Evolutionary conservation across 495 filamentous ascomycete species (phyloP).

Genomic region (Talaromyces nanjingensis): DNA sequence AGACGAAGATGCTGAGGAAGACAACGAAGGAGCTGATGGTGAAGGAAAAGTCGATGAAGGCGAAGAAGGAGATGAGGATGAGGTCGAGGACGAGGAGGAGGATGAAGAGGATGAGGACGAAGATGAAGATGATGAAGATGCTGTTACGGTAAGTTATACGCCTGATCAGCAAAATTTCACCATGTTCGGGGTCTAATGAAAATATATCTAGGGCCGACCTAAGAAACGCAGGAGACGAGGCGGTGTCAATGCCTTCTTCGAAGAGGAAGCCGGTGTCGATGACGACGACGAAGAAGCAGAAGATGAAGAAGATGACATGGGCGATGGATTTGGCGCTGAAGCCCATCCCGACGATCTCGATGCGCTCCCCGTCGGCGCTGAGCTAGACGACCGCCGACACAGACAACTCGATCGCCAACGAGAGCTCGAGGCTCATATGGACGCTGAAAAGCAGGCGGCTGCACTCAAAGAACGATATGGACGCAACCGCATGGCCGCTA

Average conservation of each 20-base stretch:
- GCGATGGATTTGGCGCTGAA: constrained; percentile 75
- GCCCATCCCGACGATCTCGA: constrained; percentile 84
- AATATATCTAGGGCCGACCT: constrained; percentile 53
- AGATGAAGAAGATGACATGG: constrained; percentile 77
- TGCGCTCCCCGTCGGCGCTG: constrained; percentile 69
- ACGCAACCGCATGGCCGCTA: constrained; percentile 50
- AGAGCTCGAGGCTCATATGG: constrained; percentile 74
- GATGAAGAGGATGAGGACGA: constrained; percentile 45
- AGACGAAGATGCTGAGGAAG: constrained; percentile 37
- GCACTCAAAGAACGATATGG: constrained; percentile 80
- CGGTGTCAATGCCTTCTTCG: constrained; percentile 74
- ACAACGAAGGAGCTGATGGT: constrained; percentile 40
- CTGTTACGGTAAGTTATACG: constrained; percentile 40
- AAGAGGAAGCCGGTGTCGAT: constrained; percentile 94
- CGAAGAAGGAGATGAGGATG: constrained; percentile 19
- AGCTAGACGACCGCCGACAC: constrained; percentile 85
- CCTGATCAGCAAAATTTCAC: background rate
- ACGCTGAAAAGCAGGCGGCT: constrained; percentile 89
- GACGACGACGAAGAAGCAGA: constrained; percentile 90
- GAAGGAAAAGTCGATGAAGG: constrained; percentile 31
- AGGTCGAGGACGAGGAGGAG: constrained; percentile 43
- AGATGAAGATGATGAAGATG: constrained; percentile 55
- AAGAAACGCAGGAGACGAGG: constrained; percentile 68
- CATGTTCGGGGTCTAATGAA: constrained; percentile 10
- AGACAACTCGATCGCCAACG: constrained; percentile 89